Conservation (phyloP, 495 filamentous ascomycete species). For the Xylaria sp. region DNA sequence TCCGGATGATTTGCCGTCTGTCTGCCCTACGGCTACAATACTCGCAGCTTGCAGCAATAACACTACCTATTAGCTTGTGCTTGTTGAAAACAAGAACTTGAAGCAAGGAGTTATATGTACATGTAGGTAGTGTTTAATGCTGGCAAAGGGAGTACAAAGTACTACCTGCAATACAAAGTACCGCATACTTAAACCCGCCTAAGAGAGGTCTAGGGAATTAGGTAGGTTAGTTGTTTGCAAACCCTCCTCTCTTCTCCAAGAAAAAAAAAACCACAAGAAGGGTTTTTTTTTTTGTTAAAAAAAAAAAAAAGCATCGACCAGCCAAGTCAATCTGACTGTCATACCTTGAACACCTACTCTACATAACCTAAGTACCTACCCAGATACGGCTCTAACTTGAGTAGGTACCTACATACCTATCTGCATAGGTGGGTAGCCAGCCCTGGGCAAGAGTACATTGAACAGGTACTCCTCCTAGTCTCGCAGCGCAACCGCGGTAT, state of each 20-base stretch:
- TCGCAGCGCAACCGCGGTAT: neutral
- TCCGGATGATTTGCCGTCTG: neutral
- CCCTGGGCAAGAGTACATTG: constrained; percentile 7
- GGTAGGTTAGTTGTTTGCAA: neutral
- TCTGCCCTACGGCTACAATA: too few species aligned
- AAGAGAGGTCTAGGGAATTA: constrained; percentile 4
- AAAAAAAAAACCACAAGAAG: neutral
- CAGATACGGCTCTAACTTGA: neutral
- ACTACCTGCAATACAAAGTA: neutral
- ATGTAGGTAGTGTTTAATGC: neutral
- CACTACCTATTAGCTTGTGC: neutral
- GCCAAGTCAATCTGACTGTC: neutral
- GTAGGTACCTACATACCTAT: neutral
- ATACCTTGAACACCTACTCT: too few species aligned
- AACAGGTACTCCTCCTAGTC: neutral
- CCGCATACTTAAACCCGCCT: neutral
- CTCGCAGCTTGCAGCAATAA: neutral
- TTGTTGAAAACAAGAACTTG: neutral
- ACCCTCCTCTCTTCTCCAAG: neutral
- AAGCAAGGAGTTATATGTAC: neutral
- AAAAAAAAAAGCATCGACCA: neutral
- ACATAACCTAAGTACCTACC: neutral
- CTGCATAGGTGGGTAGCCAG: neutral
- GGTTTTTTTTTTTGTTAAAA: neutral
- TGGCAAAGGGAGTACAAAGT: constrained; percentile 5